Conservation (phyloP, 768 basidiomycete genomes). For the Gelatoporia subvermispora region DNA sequence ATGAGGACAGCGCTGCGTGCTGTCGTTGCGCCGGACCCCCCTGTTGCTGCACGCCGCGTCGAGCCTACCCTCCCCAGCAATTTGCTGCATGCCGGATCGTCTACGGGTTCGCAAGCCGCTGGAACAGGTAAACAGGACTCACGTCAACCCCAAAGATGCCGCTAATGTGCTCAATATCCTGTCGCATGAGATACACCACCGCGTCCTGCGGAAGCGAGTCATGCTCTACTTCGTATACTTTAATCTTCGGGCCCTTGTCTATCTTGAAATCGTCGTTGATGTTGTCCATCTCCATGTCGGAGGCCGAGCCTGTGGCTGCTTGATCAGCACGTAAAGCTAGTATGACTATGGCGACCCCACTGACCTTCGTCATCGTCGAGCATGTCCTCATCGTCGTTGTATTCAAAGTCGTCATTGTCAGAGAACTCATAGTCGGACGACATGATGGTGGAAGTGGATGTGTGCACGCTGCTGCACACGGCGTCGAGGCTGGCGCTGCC, state of each 20-base stretch:
- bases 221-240: slow-evolving; percentile 84
- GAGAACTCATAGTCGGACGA: slow-evolving; percentile 70
- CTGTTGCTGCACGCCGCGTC: no score
- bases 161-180: slow-evolving; percentile 81
- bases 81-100: no score
- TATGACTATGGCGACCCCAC: slow-evolving; percentile 20
- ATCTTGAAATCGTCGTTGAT: slow-evolving; percentile 63
- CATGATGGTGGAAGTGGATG: slow-evolving; percentile 24
- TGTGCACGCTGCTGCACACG: no score
- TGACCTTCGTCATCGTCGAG: slow-evolving; percentile 56
- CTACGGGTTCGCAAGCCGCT: neutral
- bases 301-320: slow-evolving; percentile 32
- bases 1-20: no score
- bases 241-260: slow-evolving; percentile 47
- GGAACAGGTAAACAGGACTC: slow-evolving; percentile 31
- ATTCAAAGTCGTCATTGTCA: slow-evolving; percentile 61
- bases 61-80: no score
- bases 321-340: slow-evolving; percentile 16
- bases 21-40: no score
- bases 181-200: slow-evolving; percentile 73
- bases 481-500: no score
- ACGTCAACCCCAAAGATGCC: slow-evolving; percentile 89
- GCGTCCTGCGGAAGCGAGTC: slow-evolving; percentile 66
- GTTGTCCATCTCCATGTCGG: slow-evolving; percentile 66
- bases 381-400: slow-evolving; percentile 62